Evolutionary conservation across 2,329 filamentous ascomycete genomes (phyloP).

Genomic region (Aspergillus proliferans): DNA sequence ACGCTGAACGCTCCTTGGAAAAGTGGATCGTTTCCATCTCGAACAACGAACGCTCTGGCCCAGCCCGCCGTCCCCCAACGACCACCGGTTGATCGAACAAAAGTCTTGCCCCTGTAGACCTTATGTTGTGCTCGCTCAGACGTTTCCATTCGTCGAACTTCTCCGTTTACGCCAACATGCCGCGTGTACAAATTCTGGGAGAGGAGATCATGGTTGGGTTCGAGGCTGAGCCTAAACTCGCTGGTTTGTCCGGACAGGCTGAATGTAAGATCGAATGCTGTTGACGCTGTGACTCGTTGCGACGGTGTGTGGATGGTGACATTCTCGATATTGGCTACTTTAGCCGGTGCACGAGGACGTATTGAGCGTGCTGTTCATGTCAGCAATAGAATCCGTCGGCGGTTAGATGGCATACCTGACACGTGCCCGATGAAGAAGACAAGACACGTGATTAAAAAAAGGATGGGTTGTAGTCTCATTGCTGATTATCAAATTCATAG

Average conservation of each 20-base stretch:
- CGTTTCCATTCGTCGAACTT: constrained; percentile 56
- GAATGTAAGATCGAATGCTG: constrained; percentile 80
- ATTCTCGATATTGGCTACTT: too few species aligned
- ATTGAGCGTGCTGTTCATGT: too few species aligned
- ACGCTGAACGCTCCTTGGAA: constrained; percentile 89
- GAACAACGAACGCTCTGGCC: constrained; percentile 71
- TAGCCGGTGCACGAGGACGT: too few species aligned
- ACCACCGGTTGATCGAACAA: constrained; percentile 56
- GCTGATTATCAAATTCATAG: too few species aligned
- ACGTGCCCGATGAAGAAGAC: too few species aligned
- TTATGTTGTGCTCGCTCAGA: constrained; percentile 69
- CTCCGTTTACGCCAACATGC: constrained; percentile 66
- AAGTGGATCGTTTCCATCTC: constrained; percentile 69
- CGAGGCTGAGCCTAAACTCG: constrained; percentile 69
- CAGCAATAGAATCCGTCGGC: too few species aligned
- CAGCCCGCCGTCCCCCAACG: constrained; percentile 79
- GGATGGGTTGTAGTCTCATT: too few species aligned
- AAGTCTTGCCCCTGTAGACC: constrained; percentile 76
- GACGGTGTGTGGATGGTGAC: constrained; percentile 51
- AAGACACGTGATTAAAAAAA: too few species aligned
- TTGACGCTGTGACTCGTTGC: constrained; percentile 70
- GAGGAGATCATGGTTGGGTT: constrained; percentile 88
- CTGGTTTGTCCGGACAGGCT: constrained; percentile 60
- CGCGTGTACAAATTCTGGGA: constrained; percentile 67
- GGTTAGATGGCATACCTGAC: too few species aligned